These are phyloP conservation scores for Neocucurbitaria cava DNA, from an alignment of 2,329 filamentous ascomycete species.

Conservation along the genomic window DNA sequence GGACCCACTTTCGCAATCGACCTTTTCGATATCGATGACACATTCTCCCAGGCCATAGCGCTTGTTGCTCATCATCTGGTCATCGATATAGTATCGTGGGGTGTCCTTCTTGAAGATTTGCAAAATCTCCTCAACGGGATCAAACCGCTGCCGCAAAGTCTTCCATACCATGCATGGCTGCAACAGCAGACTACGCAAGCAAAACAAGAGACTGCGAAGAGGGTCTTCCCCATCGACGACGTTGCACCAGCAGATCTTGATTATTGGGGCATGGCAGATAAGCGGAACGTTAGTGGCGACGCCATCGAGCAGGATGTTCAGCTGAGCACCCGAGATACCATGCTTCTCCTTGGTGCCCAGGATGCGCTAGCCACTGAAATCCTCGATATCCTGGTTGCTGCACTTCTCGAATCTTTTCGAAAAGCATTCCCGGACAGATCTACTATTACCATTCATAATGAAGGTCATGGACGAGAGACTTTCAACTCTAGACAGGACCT, in stretches of 20 bases:
- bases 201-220: constrained; percentile 28
- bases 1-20: constrained; percentile 53
- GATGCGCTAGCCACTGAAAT: constrained; percentile 45
- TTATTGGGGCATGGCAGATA: constrained; percentile 50
- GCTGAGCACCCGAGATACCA: constrained; percentile 41
- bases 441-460: constrained; percentile 55
- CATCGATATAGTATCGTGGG: constrained; percentile 50
- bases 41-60: constrained; percentile 42
- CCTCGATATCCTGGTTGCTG: constrained; percentile 46
- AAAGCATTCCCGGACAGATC: constrained; percentile 51
- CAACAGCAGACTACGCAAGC: constrained; percentile 41
- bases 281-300: constrained; percentile 44
- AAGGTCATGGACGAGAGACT: constrained; percentile 57
- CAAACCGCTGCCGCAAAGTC: constrained; percentile 33
- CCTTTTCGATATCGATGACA: constrained; percentile 47
- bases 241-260: constrained; percentile 36
- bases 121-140: constrained; percentile 41
- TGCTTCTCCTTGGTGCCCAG: constrained; percentile 42
- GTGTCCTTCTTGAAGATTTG: constrained; percentile 48
- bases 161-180: constrained; percentile 49
- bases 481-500: constrained; percentile 57
- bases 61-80: constrained; percentile 49
- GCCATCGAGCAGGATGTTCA: constrained; percentile 39
- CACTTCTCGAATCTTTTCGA: constrained; percentile 52
- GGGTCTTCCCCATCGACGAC: constrained; percentile 34